Evolutionary conservation across 2,329 filamentous ascomycete species (phyloP).

Genomic region (Trichoderma sp.): DNA sequence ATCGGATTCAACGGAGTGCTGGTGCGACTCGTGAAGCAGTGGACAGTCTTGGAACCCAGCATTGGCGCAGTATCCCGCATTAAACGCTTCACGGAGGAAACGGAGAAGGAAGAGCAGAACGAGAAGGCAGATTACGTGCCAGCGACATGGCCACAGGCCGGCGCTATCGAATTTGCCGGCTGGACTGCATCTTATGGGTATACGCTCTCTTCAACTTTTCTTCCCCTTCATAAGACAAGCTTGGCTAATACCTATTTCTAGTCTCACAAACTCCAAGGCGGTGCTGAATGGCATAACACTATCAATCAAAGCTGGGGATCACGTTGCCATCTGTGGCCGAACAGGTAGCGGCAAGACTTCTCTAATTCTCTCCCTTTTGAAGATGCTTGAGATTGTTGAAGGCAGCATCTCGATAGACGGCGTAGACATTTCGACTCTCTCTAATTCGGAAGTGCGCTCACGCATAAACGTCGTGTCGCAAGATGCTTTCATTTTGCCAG

Average conservation of each 20-base stretch:
- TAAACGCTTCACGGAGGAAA: constrained; percentile 37
- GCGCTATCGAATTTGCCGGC: constrained; percentile 35
- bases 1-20: constrained; percentile 35
- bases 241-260: not conserved
- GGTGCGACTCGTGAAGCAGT: constrained; percentile 38
- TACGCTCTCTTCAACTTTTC: not conserved
- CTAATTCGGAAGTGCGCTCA: constrained; percentile 30
- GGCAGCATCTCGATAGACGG: constrained; percentile 50
- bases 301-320: constrained; percentile 37
- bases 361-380: constrained; percentile 47
- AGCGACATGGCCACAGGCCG: constrained; percentile 36
- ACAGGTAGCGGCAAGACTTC: constrained; percentile 42
- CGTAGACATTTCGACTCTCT: constrained; percentile 38
- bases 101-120: constrained; percentile 22
- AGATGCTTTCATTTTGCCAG: constrained; percentile 53
- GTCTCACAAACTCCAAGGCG: constrained; percentile 30
- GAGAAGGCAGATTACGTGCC: constrained; percentile 25
- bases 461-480: constrained; percentile 51
- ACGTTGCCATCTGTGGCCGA: constrained; percentile 48
- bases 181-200: constrained; percentile 35
- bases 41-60: constrained; percentile 38
- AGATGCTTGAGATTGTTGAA: constrained; percentile 46
- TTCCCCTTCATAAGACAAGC: not conserved
- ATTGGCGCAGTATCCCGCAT: constrained; percentile 42
- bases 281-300: constrained; percentile 37